phyloP scores from a whole-genome alignment of 2,329 filamentous ascomycete genomes.

The Calycina marina region DNA sequence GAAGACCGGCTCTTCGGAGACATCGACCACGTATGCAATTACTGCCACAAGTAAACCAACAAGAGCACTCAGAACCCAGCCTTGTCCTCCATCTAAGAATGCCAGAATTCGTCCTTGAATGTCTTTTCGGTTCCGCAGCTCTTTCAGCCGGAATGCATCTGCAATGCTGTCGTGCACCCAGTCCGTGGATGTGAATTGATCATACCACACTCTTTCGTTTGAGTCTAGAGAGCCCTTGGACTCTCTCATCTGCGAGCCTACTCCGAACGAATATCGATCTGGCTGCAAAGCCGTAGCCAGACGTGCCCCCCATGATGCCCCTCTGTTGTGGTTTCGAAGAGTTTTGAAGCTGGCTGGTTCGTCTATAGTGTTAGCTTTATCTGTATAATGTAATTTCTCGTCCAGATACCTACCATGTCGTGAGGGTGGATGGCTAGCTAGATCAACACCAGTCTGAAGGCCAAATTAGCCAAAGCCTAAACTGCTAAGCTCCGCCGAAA shows the following conservation, averaged over 20 bases:
- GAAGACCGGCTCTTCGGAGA: constrained; percentile 73
- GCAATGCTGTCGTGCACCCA: constrained; percentile 98
- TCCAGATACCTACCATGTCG: background rate
- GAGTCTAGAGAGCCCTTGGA: constrained; percentile 52
- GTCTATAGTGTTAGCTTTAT: constrained; percentile 2
- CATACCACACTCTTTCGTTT: constrained; percentile 93
- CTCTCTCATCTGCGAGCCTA: constrained; percentile 36
- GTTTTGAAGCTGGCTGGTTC: constrained; percentile 18
- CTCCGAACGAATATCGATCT: constrained; percentile 32
- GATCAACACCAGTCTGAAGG: too few species aligned
- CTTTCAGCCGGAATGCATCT: constrained; percentile 79
- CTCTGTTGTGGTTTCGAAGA: constrained; percentile 31
- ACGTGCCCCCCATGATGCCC: constrained; percentile 44
- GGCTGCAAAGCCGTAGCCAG: constrained; percentile 43
- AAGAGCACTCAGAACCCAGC: constrained; percentile 84
- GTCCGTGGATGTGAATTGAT: constrained; percentile 94
- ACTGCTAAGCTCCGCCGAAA: too few species aligned
- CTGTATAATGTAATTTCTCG: background rate
- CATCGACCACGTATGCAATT: constrained; percentile 77
- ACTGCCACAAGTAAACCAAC: constrained; percentile 77
- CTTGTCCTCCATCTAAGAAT: constrained; percentile 75
- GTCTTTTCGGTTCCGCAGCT: constrained; percentile 67
- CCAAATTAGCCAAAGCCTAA: too few species aligned
- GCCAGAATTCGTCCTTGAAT: constrained; percentile 65
- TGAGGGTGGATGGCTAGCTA: too few species aligned